Base-by-base conservation (phyloP, 805 yeast genomes). In the Wickerhamiella qilinensis region DNA sequence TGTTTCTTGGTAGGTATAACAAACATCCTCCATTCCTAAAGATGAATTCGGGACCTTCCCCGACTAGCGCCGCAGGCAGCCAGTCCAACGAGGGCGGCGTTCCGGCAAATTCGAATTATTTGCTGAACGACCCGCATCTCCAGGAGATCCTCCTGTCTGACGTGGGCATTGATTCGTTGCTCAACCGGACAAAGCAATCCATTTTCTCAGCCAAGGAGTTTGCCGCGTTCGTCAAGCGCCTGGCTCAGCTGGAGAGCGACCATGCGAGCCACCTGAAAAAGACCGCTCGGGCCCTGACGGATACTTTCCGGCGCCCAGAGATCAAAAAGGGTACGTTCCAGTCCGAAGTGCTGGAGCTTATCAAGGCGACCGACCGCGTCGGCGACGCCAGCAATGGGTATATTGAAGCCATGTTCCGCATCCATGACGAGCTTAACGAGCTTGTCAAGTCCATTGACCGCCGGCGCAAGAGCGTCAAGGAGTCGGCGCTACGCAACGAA, bases 131-230 rank as follows among this genome's bases (percentile, higher is more conserved):
- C 42, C 58, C 58, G 29, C 51, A 52, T 34, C 45, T 58, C 18
- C 46, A 52, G 33, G 60, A 56, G 39, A 53, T 57, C 35, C 43
- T 58, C 35, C 46, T 55, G 27, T 51, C 57, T 3, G 63, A 58
- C 36, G 67, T 74, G 4, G 81, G 93, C 2, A 68, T 84, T 38
- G 91, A 80, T 43, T 67, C 83, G 0, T 63, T 88, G 16, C 63
- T 86, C 37, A 60, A 67, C 1, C 67, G 93, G 31, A 65, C 86
- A 41, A 88, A 88, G 58, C 88, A 78, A 56, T 73, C 85, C 41
- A 66, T 86, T 33, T 67, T 68, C 43, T 76, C 93, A 0, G 77
- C 93, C 46, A 94, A 85, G 51, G 97, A 91, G 53, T 77, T 84
- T 49, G 66, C 83, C 21, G 73, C 73, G 47, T 91, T 73, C 56